Conservation (phyloP, 768 basidiomycete genomes). For the Gymnopilus dilepis region DNA sequence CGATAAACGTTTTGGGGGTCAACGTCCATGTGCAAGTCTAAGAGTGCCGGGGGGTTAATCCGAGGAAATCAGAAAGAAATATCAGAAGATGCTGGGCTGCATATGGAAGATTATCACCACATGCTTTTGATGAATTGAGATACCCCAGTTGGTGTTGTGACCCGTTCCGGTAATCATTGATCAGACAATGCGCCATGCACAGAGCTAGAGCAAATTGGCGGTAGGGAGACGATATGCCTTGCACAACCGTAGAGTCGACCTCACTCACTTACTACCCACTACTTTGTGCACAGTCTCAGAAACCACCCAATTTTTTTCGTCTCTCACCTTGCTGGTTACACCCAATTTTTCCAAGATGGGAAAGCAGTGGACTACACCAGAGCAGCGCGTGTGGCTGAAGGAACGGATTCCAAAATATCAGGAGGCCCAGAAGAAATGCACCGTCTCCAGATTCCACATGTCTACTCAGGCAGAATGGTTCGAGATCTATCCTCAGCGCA, state of each 20-base stretch:
- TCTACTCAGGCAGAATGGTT: neutral
- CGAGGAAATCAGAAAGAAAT: too few species aligned
- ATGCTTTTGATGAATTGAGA: neutral
- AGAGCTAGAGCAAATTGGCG: neutral
- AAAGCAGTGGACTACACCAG: neutral
- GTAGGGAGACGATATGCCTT: neutral
- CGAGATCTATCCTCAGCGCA: neutral
- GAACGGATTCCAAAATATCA: neutral
- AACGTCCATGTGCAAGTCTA: too few species aligned
- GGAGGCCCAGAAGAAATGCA: neutral
- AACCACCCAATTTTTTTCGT: neutral
- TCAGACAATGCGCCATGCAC: neutral
- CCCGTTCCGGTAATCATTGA: too few species aligned
- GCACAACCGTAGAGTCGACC: neutral
- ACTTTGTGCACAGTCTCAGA: too few species aligned
- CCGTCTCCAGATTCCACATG: neutral
- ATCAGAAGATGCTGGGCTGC: too few species aligned
- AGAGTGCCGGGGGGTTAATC: too few species aligned
- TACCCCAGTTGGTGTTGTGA: neutral
- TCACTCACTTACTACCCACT: neutral
- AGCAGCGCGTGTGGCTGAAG: neutral
- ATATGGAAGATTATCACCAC: neutral
- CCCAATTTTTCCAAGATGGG: neutral
- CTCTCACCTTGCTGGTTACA: neutral
- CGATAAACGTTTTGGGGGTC: too few species aligned